Conservation (phyloP, 2,329 filamentous ascomycete species). For the Magnaporthiopsis rhizophila region DNA sequence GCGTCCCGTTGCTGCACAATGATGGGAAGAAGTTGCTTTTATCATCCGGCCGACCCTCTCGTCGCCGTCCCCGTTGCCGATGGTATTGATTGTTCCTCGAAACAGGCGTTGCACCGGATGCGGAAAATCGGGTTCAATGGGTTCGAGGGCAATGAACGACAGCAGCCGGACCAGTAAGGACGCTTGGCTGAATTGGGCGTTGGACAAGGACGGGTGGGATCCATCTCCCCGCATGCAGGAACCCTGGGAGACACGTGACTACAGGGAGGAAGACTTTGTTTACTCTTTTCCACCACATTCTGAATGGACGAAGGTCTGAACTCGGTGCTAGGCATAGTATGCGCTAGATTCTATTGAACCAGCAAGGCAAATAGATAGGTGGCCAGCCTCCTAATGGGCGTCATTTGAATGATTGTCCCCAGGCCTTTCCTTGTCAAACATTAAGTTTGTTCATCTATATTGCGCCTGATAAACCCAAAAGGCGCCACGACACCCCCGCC, state of each 20-base stretch:
- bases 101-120: neutral
- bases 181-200: neutral
- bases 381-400: neutral
- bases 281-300: neutral
- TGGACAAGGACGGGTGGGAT: neutral
- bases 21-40: neutral
- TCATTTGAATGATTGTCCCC: neutral
- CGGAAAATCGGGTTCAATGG: neutral
- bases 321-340: neutral
- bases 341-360: neutral
- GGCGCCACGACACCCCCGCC: too few relatives aligned
- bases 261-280: neutral
- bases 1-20: too few relatives aligned
- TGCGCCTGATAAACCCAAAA: neutral
- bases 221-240: neutral
- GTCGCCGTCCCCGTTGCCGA: neutral
- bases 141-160: neutral
- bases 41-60: neutral
- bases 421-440: neutral
- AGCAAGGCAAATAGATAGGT: neutral
- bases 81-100: neutral
- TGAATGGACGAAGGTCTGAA: neutral
- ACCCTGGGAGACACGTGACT: neutral
- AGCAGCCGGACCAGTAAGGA: neutral
- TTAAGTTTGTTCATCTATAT: neutral